These are phyloP conservation scores for Corynespora cassiicola DNA, from an alignment of 2,329 filamentous ascomycete genomes.

Conservation along the genomic window DNA sequence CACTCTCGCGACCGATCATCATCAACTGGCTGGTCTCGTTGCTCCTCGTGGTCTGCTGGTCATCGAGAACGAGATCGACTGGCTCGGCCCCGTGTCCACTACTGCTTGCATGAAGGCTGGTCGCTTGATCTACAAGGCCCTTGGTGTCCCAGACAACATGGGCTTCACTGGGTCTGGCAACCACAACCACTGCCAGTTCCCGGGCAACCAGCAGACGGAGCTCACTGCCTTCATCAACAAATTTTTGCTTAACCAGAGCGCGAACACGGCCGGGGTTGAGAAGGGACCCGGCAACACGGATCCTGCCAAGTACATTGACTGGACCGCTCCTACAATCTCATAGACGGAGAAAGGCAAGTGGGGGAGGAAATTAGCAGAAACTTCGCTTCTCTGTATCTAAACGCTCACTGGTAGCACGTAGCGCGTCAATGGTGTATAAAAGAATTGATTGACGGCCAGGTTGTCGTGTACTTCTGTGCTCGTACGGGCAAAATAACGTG, in stretches of 20 bases:
- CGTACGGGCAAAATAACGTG: too few relatives aligned
- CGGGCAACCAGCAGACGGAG: conserved; percentile 58
- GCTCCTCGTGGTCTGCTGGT: conserved; percentile 63
- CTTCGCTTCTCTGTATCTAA: conserved; percentile 19
- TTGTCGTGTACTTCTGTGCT: too few relatives aligned
- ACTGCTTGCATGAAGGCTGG: conserved; percentile 65
- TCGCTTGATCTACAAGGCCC: conserved; percentile 60
- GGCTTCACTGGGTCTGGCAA: conserved; percentile 63
- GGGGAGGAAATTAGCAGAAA: neutral
- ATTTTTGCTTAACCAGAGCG: conserved; percentile 48
- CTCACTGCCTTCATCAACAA: conserved; percentile 63
- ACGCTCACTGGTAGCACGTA: conserved; percentile 16
- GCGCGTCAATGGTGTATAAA: conserved; percentile 16
- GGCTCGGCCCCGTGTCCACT: conserved; percentile 64
- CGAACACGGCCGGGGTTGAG: conserved; percentile 41
- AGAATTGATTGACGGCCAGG: too few relatives aligned
- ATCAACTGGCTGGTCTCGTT: conserved; percentile 63
- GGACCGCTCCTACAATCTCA: conserved; percentile 41
- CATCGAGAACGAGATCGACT: conserved; percentile 66
- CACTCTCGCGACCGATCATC: conserved; percentile 63
- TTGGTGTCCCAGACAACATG: conserved; percentile 62
- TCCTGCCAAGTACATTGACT: conserved; percentile 43
- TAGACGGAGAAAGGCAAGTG: conserved; percentile 18
- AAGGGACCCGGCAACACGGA: conserved; percentile 37
- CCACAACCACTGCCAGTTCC: conserved; percentile 64